Percentiles rank a stretch among this genome's conserved stretches.
Conservation (phyloP, 805 yeast genomes). For the Wickerhamomyces bovis region DNA sequence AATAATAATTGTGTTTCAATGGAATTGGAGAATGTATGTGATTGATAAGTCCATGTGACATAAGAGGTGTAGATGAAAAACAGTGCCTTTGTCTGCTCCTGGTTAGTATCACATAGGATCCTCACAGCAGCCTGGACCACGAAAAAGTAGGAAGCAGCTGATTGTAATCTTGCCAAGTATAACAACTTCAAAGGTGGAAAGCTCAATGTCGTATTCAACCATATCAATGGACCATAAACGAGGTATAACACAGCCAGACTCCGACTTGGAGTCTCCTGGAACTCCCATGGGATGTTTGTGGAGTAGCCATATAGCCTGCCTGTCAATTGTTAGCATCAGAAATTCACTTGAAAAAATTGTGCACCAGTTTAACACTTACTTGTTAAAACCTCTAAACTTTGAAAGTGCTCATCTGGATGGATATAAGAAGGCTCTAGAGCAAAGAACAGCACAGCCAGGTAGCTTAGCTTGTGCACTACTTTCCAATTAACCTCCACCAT, state of each 20-base stretch:
- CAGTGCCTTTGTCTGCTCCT: conserved; percentile 36
- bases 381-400: conserved; percentile 72
- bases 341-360: no score
- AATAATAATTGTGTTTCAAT: conserved; percentile 52
- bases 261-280: conserved; percentile 53
- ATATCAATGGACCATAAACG: conserved; percentile 61
- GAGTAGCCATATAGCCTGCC: conserved; percentile 36
- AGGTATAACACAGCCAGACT: conserved; percentile 65
- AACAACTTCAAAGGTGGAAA: conserved; percentile 46
- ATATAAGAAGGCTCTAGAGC: conserved; percentile 75
- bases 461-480: conserved; percentile 18
- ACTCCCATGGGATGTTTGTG: conserved; percentile 78
- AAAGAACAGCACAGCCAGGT: conserved; percentile 36
- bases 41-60: conserved; percentile 71
- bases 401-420: conserved; percentile 98
- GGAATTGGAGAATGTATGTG: conserved; percentile 87
- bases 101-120: conserved; percentile 41
- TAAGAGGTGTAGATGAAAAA: conserved; percentile 50
- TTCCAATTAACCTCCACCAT: conserved; percentile 14
- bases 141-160: conserved; percentile 31
- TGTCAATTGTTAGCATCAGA: conserved; percentile 5
- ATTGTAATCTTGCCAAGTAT: conserved; percentile 47
- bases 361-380: no score
- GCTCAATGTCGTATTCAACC: conserved; percentile 28
- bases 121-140: conserved; percentile 34